phyloP scores from a whole-genome alignment of 1,284 basidiomycete genomes.

The Tausonia pullulans region DNA sequence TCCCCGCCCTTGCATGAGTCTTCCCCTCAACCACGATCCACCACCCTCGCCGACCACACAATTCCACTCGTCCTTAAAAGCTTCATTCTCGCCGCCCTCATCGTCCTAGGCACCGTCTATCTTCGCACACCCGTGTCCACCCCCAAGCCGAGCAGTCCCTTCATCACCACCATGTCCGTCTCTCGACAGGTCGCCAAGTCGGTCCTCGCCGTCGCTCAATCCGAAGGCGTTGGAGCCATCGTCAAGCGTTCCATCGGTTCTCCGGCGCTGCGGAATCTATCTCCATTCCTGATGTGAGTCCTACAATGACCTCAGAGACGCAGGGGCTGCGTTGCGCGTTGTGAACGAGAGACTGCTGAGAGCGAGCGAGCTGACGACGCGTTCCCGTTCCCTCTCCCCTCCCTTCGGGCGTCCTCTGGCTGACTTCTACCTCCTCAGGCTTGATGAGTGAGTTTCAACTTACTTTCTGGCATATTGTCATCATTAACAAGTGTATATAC shows the following conservation, averaged over 20 bases:
- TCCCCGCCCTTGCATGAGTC: too few species aligned
- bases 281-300: conserved; percentile 69
- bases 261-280: conserved; percentile 60
- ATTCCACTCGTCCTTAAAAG: too few species aligned
- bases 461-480: too few species aligned
- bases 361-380: conserved; percentile 17
- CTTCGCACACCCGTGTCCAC: background rate
- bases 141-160: background rate
- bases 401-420: background rate
- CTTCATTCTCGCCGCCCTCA: background rate
- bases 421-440: conserved; percentile 14
- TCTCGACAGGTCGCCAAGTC: conserved; percentile 61
- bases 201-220: conserved; percentile 63
- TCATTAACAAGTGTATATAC: conserved; percentile 17
- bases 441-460: too few species aligned
- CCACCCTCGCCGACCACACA: too few species aligned
- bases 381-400: background rate
- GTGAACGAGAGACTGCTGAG: too few species aligned
- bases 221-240: conserved; percentile 77
- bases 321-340: too few species aligned
- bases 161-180: conserved; percentile 15
- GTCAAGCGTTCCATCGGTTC: conserved; percentile 87
- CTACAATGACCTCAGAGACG: too few species aligned
- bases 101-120: background rate
- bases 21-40: too few species aligned